phyloP scores from a whole-genome alignment of 495 filamentous ascomycete species.

The Xeromyces bisporus region DNA sequence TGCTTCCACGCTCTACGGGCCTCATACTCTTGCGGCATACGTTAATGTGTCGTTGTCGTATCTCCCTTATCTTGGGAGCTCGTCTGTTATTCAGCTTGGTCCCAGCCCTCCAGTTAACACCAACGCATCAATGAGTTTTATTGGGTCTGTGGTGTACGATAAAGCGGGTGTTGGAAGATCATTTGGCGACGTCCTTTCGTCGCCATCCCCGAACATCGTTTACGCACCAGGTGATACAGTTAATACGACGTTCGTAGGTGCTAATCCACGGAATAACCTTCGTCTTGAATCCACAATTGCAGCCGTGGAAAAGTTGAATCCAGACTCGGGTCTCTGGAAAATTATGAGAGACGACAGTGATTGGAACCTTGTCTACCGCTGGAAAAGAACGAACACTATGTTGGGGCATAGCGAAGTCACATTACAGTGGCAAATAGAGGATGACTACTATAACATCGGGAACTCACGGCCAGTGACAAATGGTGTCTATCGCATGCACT shows the following conservation, averaged over 20 bases:
- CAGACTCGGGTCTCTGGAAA: constrained; percentile 38
- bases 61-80: constrained; percentile 46
- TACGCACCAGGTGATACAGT: constrained; percentile 43
- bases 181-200: constrained; percentile 57
- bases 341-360: constrained; percentile 56
- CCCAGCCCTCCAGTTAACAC: constrained; percentile 68
- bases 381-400: constrained; percentile 55
- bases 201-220: constrained; percentile 27
- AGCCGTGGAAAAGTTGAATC: constrained; percentile 51
- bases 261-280: constrained; percentile 81
- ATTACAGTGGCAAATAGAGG: constrained; percentile 64
- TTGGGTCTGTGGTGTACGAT: constrained; percentile 64
- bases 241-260: constrained; percentile 59
- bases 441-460: constrained; percentile 27
- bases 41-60: constrained; percentile 66
- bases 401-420: constrained; percentile 66
- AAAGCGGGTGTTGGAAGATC: constrained; percentile 47
- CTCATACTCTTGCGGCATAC: constrained; percentile 79
- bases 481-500: constrained; percentile 66
- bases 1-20: constrained; percentile 85
- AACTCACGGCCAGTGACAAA: constrained; percentile 22
- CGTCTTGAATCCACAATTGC: constrained; percentile 63
- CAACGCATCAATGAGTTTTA: constrained; percentile 66
- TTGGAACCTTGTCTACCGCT: constrained; percentile 66
- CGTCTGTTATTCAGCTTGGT: constrained; percentile 34